A percentile compares a stretch with the other conserved stretches of the same genome.
phyloP scores from a whole-genome alignment of 2,329 filamentous ascomycete genomes.

The Cercospora citrullina region DNA sequence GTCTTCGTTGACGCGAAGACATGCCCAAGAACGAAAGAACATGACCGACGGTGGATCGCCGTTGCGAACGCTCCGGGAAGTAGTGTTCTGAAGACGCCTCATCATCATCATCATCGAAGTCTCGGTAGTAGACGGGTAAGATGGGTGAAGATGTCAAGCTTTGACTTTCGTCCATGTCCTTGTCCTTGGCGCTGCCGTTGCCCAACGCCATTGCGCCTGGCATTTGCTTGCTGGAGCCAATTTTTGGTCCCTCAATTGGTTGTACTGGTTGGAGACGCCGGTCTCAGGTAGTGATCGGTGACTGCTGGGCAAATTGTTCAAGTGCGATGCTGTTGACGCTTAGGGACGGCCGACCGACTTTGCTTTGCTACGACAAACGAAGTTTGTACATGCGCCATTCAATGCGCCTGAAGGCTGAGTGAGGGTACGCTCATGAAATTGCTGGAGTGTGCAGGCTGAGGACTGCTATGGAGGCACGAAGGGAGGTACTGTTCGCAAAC shows the following conservation, averaged over 20 bases:
- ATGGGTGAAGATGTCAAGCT: constrained; percentile 12
- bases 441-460: background rate
- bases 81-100: constrained; percentile 11
- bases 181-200: background rate
- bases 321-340: background rate
- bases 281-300: background rate
- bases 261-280: background rate
- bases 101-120: constrained; percentile 19
- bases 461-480: background rate
- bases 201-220: background rate
- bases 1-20: constrained; percentile 9
- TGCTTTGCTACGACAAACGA: background rate
- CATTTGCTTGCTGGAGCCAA: background rate
- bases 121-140: constrained; percentile 15
- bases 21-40: constrained; percentile 12
- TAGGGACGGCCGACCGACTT: background rate
- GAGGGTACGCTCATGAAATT: background rate
- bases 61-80: constrained; percentile 1
- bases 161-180: constrained; percentile 11
- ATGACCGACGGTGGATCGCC: constrained; percentile 8
- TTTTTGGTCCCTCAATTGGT: background rate
- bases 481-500: background rate
- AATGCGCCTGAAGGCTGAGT: background rate
- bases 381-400: background rate
- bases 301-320: background rate